Evolutionary conservation across 306 rosid genomes (phyloP), one percentile per base, ranked within the genome.

Genomic region (Carpinus viminea): DNA sequence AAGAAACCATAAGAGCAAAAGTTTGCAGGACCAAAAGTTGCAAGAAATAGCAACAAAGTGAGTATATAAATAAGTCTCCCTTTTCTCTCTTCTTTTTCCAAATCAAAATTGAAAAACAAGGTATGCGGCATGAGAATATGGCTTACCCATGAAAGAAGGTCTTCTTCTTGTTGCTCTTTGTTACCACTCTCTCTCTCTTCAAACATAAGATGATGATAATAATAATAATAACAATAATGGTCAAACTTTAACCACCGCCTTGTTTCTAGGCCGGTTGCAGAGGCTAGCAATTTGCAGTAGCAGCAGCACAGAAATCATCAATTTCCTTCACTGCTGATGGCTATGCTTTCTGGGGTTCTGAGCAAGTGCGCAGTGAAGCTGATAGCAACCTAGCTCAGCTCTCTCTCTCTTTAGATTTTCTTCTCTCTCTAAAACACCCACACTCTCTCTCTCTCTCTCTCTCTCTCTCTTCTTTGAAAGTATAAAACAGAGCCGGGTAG

Each of bases 241-340:
- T 81, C 90, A 85, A 82, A 82, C 68, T 5, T 81, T 80, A 83
- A 88, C 76, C 89, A 86, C 87, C 84, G 87, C 88, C 93, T 82
- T 85, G 65, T 65, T 82, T 73, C 76, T 28, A 75, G 15, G 15
- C 79, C 36, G 38, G 46, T 43, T 17, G 79, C 55, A 72, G 77
- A 50, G 38, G 11, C 59, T 57, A 54, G 74, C 73, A 21, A 71
- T 81, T 24, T 60, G 84, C 26, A 70, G 86, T 68, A 82, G 87
- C 7, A 65, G 78, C 10, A 66, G 80, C 65, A 52, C 85, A 81
- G 79, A 85, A 76, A 89, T 75, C 87, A 86, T 80, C 79, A 81
- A 59, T 78, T 75, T 71, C 78, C 85, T 52, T 73, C 79, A 69
- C 47, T 72, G 59, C 84, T 57, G 80, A 81, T 81, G 70, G 73